Conservation (phyloP, 2,329 filamentous ascomycete species). For the Colletotrichum godetiae region DNA sequence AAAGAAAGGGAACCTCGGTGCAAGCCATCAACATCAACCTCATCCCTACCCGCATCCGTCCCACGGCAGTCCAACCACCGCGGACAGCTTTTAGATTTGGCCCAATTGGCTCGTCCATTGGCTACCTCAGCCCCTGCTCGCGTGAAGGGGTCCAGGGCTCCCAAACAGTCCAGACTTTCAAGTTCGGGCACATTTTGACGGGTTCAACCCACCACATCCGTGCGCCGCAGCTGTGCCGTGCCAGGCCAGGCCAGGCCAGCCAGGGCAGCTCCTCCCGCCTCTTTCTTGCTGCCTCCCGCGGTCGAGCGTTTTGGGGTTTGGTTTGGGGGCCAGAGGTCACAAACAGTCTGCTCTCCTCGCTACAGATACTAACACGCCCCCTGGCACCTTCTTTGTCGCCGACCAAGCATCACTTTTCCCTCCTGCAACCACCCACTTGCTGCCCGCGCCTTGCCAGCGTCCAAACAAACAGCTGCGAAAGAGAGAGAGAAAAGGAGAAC, state of each 20-base stretch:
- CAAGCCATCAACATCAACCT: not conserved
- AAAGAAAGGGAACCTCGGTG: not conserved
- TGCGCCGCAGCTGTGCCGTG: not conserved
- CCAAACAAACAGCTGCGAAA: no score
- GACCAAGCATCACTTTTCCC: not conserved
- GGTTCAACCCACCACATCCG: slow-evolving; percentile 25
- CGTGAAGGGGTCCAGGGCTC: not conserved
- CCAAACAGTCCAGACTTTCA: no score
- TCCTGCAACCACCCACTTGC: slow-evolving; percentile 7
- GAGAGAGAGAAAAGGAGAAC: not conserved
- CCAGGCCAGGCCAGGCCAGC: not conserved
- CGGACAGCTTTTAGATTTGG: not conserved
- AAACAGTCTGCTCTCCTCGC: not conserved
- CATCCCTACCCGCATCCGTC: not conserved
- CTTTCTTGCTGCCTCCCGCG: not conserved
- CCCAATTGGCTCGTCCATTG: not conserved
- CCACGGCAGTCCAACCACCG: slow-evolving; percentile 1
- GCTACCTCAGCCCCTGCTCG: not conserved
- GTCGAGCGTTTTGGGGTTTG: no score
- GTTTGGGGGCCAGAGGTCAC: not conserved
- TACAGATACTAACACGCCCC: not conserved
- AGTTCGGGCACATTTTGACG: not conserved
- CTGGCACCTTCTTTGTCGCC: slow-evolving; percentile 8
- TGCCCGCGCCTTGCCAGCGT: not conserved
- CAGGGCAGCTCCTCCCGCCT: not conserved